Evolutionary conservation across 1,139 yeast species (phyloP), one percentile per base, ranked within the genome.

Genomic region (Saccharomycopsis crataegensis): DNA sequence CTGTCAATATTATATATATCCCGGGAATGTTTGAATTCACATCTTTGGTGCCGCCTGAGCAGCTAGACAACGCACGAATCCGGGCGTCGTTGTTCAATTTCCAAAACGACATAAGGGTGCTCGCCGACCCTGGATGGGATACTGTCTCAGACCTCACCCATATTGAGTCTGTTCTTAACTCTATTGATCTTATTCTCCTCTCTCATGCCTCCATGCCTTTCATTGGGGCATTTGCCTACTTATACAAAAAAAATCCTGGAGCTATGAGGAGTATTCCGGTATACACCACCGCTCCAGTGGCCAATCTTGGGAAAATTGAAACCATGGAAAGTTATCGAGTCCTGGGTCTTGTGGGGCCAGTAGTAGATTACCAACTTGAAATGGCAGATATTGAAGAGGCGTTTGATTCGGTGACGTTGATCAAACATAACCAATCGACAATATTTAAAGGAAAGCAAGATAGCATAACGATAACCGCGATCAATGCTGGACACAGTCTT

Each of bases 401-500:
- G 60, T 89, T 88, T 65, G 95, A 88, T 64, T 77, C 74, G 50
- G 75, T 93, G 5, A 74, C 69, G 1, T 72, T 86, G 0, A 71
- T 93, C 52, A 93, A 91, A 62, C 90, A 84, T 64, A 80, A 90
- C 0, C 99, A 93, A 66, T 78, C 89, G 2, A 73, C 82, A n/a
- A 77, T 75, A 53, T 69, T 83, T 55, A 74, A 69, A 54, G 77
- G 75, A 1, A 76, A 74, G 86, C 31, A 31, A 38, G 43, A 46
- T 12, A 49, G 43, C 38, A 28, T 56, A 14, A 52, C 53, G 2
- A 38, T 88, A 14, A 84, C 96, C 0, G 96, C 98, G 0, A 83
- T 83, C 62, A 89, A 88, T 66, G 86, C 98, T 0, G 99, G 99
- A 1, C 96, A 89, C 65, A 77, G 96, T 0, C 75, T 94, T 43